Percentiles rank a stretch among this genome's conserved stretches.
phyloP scores from a whole-genome alignment of 139 green algal species.

The Volvox reticuliferus region DNA sequence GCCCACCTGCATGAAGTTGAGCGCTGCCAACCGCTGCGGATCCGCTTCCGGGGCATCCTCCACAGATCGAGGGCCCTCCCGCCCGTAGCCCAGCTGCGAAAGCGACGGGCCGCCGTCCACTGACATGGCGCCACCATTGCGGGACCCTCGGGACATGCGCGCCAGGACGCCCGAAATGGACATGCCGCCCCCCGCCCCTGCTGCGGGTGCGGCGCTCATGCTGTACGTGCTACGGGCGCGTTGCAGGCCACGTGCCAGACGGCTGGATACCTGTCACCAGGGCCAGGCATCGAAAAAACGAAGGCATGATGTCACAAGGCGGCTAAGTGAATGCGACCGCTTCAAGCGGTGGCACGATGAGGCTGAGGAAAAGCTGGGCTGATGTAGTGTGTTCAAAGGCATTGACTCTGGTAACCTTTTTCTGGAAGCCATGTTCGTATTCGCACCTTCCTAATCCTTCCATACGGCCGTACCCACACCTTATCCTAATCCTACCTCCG shows the following conservation, averaged over 20 bases:
- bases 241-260: slow-evolving; percentile 26
- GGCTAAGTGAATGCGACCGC: too few relatives aligned
- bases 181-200: neutral
- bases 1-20: slow-evolving; percentile 48
- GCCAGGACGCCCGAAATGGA: neutral
- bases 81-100: neutral
- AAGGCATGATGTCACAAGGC: too few relatives aligned
- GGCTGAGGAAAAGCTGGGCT: neutral
- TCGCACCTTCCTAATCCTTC: too few relatives aligned
- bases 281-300: neutral
- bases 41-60: neutral
- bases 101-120: neutral
- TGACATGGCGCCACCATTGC: neutral
- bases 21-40: slow-evolving; percentile 34
- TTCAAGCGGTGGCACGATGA: neutral
- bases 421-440: too few relatives aligned
- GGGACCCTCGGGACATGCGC: slow-evolving; percentile 18
- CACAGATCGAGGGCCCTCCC: neutral
- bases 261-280: slow-evolving; percentile 18
- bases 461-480: too few relatives aligned
- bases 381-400: too few relatives aligned
- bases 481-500: too few relatives aligned
- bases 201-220: neutral
- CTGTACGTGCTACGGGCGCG: slow-evolving; percentile 13
- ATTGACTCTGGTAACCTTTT: too few relatives aligned